Conservation (phyloP, 352 stramenopile species). For the Pythium sukuiense region DNA sequence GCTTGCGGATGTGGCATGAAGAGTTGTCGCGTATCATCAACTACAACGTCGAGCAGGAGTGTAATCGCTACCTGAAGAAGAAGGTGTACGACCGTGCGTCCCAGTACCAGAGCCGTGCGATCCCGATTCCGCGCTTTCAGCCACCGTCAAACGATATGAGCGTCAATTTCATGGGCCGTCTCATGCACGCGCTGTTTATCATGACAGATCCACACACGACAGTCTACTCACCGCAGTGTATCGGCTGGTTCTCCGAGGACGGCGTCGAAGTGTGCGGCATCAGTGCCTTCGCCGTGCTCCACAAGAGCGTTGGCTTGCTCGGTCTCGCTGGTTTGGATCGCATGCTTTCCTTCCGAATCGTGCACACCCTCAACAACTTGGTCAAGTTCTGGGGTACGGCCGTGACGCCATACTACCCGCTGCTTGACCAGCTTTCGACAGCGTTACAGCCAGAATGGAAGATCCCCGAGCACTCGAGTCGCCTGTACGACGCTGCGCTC, state of each 20-base stretch:
- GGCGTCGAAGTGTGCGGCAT: slow-evolving; percentile 89
- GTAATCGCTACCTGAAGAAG: slow-evolving; percentile 94
- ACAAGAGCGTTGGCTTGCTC: slow-evolving; percentile 90
- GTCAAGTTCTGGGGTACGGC: slow-evolving; percentile 92
- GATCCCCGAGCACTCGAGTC: slow-evolving; percentile 81
- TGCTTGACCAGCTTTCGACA: slow-evolving; percentile 87
- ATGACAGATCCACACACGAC: slow-evolving; percentile 92
- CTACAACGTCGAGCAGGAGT: slow-evolving; percentile 96
- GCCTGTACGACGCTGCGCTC: slow-evolving; percentile 84
- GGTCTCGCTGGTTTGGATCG: slow-evolving; percentile 91
- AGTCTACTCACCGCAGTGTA: slow-evolving; percentile 91
- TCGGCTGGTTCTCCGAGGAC: slow-evolving; percentile 91
- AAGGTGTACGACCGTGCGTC: slow-evolving; percentile 91
- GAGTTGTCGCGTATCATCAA: slow-evolving; percentile 94
- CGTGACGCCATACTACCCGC: slow-evolving; percentile 87
- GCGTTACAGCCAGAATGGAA: slow-evolving; percentile 88
- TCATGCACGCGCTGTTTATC: slow-evolving; percentile 91
- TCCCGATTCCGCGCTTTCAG: slow-evolving; percentile 92
- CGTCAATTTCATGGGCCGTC: slow-evolving; percentile 93
- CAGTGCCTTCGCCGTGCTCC: slow-evolving; percentile 85
- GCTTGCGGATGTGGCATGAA: slow-evolving; percentile 95
- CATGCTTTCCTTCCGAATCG: slow-evolving; percentile 92
- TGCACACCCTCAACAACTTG: slow-evolving; percentile 93
- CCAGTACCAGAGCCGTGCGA: slow-evolving; percentile 90
- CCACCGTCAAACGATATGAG: slow-evolving; percentile 80